phyloP scores from a whole-genome alignment of 345 rosid species.

The Populus pruinosa region DNA sequence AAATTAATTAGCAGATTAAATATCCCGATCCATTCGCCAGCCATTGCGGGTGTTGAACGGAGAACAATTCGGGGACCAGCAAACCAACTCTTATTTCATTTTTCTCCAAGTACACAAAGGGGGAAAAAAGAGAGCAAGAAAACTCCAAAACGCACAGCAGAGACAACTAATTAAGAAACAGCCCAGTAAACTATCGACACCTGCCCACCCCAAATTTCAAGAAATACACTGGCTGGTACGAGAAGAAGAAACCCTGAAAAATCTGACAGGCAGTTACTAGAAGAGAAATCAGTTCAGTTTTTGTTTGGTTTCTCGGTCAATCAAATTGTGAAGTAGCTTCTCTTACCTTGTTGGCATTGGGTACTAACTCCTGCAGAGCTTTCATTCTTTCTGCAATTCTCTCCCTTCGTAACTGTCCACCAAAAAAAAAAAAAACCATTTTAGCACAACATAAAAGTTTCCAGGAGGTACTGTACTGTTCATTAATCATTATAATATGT shows the following conservation, averaged over 20 bases:
- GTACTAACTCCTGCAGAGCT: conserved; percentile 95
- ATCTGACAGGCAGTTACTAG: background rate
- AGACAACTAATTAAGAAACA: background rate
- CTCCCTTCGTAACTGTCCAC: conserved; percentile 76
- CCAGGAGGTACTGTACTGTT: no score
- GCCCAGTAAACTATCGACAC: background rate
- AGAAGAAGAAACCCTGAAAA: background rate
- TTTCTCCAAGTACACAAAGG: background rate
- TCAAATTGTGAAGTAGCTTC: background rate
- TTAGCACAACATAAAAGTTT: background rate
- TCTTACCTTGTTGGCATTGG: conserved; percentile 90
- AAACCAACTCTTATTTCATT: background rate
- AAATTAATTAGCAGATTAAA: background rate
- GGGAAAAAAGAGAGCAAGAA: no score
- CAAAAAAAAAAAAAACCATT: background rate
- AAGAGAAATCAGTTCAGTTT: background rate
- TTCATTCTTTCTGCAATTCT: conserved; percentile 98
- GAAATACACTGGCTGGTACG: background rate
- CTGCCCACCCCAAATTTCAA: background rate
- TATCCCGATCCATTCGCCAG: conserved; percentile 18
- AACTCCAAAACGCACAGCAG: background rate
- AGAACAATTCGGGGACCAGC: background rate
- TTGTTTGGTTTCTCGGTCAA: background rate
- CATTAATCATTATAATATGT: no score
- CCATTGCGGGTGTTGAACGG: conserved; percentile 6